Base-by-base conservation (phyloP, 139 green algal species). In the Zygnema cylindricum region DNA sequence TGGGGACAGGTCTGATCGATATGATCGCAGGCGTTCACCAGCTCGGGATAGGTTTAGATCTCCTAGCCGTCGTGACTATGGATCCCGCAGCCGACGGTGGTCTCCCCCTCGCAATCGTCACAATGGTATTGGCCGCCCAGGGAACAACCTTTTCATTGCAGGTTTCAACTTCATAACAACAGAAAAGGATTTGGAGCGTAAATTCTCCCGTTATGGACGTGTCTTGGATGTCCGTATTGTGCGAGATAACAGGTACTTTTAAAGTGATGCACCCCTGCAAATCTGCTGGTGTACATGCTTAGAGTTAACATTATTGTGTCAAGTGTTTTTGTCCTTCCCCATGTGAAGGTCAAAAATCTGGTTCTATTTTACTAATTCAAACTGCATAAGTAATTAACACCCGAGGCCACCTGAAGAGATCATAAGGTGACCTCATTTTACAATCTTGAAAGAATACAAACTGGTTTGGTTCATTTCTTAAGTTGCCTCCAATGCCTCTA, bases 111-210 rank as follows among this genome's bases (percentile, higher is more conserved):
- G 82, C 38, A 43, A 86, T 43, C 82, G 82, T 85, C 63, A 42
- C 33, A 88, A 86, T 38, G 82, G 82, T 22, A 75, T 43, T 3
- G 36, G 41, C 33, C 84, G 36, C 11, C 82, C 82, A 43, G 82
- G 82, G 38, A 88, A 88, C 82, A 88, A 82, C 39, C 39, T 88
- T 22, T 88, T 88, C 85, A 75, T 88, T 36, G 82, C 82, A 7
- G 82, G 82, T 11, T 88, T 88, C 76, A 88, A 88, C 22, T 88
- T 88, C 22, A 88, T 88, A 69, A 88, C 82, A 22, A 88, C 32
- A 7, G 82, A 88, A 11, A 86, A 86, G 71, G 82, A 88, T 85
- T 22, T 88, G 32, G 82, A 88, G 7, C 69, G 82, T 22, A 88
- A 88, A 75, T 88, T 88, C 11, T 23, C 3, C 7, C 36, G 41